phyloP scores from a whole-genome alignment of 1,284 basidiomycete genomes.

The Leccinum holopus region DNA sequence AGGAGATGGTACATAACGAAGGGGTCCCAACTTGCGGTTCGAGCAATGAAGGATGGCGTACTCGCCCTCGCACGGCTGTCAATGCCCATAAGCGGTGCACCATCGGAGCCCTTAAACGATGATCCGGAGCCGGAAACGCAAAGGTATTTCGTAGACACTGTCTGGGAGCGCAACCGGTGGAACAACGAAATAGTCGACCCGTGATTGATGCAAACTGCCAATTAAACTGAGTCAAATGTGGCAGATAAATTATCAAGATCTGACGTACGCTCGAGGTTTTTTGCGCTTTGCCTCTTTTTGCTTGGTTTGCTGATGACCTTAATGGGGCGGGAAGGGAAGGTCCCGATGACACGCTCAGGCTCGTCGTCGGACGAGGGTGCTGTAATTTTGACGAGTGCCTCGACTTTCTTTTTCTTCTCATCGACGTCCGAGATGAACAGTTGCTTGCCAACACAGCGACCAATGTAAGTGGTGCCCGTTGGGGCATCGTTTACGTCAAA shows the following conservation, averaged over 20 bases:
- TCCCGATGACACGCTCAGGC: conserved; percentile 77
- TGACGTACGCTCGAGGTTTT: conserved; percentile 86
- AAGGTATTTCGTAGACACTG: conserved; percentile 93
- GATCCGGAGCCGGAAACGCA: conserved; percentile 90
- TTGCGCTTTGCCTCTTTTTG: conserved; percentile 93
- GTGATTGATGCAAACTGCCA: conserved; percentile 87
- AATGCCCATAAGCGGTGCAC: conserved; percentile 77
- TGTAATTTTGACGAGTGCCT: conserved; percentile 86
- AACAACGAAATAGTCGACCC: conserved; percentile 94
- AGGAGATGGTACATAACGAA: conserved; percentile 93
- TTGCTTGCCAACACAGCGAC: conserved; percentile 87
- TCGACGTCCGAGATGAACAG: conserved; percentile 89
- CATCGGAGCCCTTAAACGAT: conserved; percentile 89
- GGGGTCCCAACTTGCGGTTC: conserved; percentile 86
- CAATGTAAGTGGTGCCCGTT: conserved; percentile 77
- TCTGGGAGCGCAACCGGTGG: conserved; percentile 91
- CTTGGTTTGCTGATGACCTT: conserved; percentile 97
- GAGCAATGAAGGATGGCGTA: conserved; percentile 81
- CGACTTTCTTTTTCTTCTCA: conserved; percentile 89
- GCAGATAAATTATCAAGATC: conserved; percentile 17
- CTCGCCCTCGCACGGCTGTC: conserved; percentile 68
- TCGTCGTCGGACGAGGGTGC: conserved; percentile 78
- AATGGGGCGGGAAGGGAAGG: conserved; percentile 89
- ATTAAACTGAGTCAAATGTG: conserved; percentile 18
- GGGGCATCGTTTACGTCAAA: conserved; percentile 82